Percentiles rank a stretch among this genome's conserved stretches.
Conservation (phyloP, 768 basidiomycete genomes). For the Gymnopilus dilepis region DNA sequence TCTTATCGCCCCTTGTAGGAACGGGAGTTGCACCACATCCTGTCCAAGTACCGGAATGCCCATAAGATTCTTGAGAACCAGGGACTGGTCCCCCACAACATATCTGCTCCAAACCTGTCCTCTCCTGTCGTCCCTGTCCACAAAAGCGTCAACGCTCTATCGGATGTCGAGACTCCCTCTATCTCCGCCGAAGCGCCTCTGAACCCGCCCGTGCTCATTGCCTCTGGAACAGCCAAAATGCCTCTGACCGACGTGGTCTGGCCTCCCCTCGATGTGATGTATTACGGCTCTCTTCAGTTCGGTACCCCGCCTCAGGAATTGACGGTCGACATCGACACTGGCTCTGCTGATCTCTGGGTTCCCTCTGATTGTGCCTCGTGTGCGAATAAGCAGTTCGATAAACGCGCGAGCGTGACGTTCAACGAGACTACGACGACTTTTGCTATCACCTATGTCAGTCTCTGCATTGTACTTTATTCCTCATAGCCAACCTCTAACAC, state of each 20-base stretch:
- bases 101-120: neutral
- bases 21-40: conserved; percentile 19
- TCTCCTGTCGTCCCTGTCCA: conserved; percentile 2
- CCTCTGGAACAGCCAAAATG: conserved; percentile 25
- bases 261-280: conserved; percentile 32
- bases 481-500: neutral
- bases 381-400: conserved; percentile 41
- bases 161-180: neutral
- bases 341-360: conserved; percentile 70
- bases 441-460: conserved; percentile 50
- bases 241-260: conserved; percentile 31
- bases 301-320: conserved; percentile 61
- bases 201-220: conserved; percentile 17
- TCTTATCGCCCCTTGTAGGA: conserved; percentile 12
- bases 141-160: neutral
- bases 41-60: conserved; percentile 27
- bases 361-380: conserved; percentile 47
- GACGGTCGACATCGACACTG: conserved; percentile 69
- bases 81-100: neutral
- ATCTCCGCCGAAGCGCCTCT: neutral
- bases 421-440: conserved; percentile 36
- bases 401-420: conserved; percentile 48
- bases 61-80: conserved; percentile 18
- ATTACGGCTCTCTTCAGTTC: conserved; percentile 43
- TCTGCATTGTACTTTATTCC: neutral